Conservation (phyloP, 257 asterid genomes). For the Solanum medicagineum region DNA sequence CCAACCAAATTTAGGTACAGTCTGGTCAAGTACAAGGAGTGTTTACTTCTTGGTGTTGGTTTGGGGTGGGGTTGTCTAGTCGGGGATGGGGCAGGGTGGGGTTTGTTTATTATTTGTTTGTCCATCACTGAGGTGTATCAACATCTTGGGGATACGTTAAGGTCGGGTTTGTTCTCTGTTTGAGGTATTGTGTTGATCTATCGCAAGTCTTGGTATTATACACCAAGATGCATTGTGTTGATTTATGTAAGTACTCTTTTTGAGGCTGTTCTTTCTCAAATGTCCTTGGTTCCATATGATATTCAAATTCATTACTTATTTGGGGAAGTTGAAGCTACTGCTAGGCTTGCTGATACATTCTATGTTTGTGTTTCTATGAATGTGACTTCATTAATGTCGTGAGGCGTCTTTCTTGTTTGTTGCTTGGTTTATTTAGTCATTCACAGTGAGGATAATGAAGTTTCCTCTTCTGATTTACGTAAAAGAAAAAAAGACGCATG, state of each 20-base stretch:
- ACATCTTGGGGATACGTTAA: background rate
- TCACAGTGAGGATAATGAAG: background rate
- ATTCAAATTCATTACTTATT: background rate
- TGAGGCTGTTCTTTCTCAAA: background rate
- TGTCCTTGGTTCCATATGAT: background rate
- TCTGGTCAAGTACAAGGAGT: slow-evolving; percentile 1
- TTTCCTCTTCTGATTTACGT: background rate
- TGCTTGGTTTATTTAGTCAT: background rate
- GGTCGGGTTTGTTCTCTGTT: background rate
- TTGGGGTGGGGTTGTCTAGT: background rate
- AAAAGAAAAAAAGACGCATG: background rate
- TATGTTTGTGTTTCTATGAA: background rate
- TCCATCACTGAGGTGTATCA: background rate
- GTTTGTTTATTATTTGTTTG: background rate
- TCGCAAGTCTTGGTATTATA: background rate
- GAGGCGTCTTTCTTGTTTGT: background rate
- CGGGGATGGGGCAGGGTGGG: background rate
- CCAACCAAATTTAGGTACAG: slow-evolving; percentile 8
- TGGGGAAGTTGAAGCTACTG: background rate
- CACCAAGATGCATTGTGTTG: background rate
- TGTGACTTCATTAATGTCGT: background rate
- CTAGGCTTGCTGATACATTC: background rate
- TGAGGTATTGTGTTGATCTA: background rate
- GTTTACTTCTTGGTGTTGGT: background rate
- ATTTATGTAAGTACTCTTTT: background rate